Conservation (phyloP, 805 yeast genomes). For the Zygotorulaspora danielsina region DNA sequence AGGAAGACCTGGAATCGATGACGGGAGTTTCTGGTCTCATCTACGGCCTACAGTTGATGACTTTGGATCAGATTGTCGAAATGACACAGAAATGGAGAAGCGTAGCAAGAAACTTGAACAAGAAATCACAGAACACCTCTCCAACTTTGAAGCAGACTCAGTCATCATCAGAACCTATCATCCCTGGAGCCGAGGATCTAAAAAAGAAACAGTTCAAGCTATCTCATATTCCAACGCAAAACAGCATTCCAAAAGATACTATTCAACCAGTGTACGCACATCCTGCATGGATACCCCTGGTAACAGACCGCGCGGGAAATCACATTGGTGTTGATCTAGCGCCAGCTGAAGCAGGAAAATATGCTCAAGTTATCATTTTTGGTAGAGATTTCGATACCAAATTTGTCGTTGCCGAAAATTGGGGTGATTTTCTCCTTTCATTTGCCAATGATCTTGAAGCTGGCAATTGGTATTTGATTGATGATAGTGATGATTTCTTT, state of each 20-base stretch:
- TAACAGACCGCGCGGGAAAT: conserved; percentile 86
- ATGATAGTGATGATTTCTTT: conserved; percentile 59
- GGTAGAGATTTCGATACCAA: conserved; percentile 94
- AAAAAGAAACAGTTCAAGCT: conserved; percentile 36
- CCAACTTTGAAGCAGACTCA: conserved; percentile 11
- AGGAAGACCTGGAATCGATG: conserved; percentile 69
- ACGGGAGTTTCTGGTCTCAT: conserved; percentile 67
- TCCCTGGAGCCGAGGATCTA: conserved; percentile 24
- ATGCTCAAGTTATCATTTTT: conserved; percentile 89
- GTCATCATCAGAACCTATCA: conserved; percentile 25
- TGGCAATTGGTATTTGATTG: conserved; percentile 73
- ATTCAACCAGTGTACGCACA: conserved; percentile 80
- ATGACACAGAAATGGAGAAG: conserved; percentile 85
- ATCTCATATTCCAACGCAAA: conserved; percentile 48
- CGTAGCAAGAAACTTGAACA: conserved; percentile 48
- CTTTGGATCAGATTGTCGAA: conserved; percentile 72
- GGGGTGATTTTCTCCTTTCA: conserved; percentile 80
- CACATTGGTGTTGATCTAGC: conserved; percentile 86
- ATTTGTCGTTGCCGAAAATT: conserved; percentile 77
- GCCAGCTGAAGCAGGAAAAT: conserved; percentile 70
- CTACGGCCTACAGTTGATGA: conserved; percentile 75
- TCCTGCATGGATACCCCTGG: conserved; percentile 85
- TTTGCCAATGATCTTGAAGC: conserved; percentile 84
- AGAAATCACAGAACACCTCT: conserved; percentile 19
- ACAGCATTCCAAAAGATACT: conserved; percentile 71